Percentiles rank a stretch among this genome's conserved stretches.
phyloP scores from a whole-genome alignment of 164 flowering plant genomes.

The Magnolia kwangsiensis region DNA sequence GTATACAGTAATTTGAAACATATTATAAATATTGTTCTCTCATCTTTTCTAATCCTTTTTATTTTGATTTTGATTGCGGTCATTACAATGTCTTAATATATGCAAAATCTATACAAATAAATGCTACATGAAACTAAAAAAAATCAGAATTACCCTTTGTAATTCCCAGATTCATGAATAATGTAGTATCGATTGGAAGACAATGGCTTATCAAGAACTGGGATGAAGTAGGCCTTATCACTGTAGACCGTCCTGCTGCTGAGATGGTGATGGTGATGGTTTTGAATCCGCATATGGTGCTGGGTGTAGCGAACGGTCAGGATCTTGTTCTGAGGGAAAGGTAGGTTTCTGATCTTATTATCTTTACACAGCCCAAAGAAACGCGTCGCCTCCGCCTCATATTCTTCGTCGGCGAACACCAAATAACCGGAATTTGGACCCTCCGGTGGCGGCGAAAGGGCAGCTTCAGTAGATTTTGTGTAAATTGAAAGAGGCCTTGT shows the following conservation, averaged over 20 bases:
- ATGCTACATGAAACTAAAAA: too few relatives aligned
- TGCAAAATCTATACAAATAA: too few relatives aligned
- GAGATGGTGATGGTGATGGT: not conserved
- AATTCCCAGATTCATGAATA: constrained; percentile 32
- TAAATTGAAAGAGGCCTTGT: constrained; percentile 45
- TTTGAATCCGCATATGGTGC: not conserved
- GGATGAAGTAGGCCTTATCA: constrained; percentile 35
- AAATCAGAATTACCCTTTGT: constrained; percentile 38
- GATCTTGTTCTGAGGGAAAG: constrained; percentile 44
- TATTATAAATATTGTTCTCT: too few relatives aligned
- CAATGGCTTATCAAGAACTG: constrained; percentile 51
- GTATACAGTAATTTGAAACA: too few relatives aligned
- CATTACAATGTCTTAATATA: too few relatives aligned
- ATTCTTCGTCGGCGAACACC: constrained; percentile 34
- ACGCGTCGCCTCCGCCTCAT: constrained; percentile 15
- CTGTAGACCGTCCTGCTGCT: not conserved
- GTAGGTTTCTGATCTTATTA: constrained; percentile 18
- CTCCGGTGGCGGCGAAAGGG: constrained; percentile 24
- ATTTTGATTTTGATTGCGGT: too few relatives aligned
- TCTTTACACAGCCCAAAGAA: constrained; percentile 32
- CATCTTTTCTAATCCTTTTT: too few relatives aligned
- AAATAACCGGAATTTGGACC: constrained; percentile 39
- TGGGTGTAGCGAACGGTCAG: constrained; percentile 12
- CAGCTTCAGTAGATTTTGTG: constrained; percentile 15
- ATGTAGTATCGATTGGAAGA: constrained; percentile 57